Evolutionary conservation across 768 basidiomycete species (phyloP), one percentile per base, ranked within the genome.

Genomic region (Pholiota microspora): DNA sequence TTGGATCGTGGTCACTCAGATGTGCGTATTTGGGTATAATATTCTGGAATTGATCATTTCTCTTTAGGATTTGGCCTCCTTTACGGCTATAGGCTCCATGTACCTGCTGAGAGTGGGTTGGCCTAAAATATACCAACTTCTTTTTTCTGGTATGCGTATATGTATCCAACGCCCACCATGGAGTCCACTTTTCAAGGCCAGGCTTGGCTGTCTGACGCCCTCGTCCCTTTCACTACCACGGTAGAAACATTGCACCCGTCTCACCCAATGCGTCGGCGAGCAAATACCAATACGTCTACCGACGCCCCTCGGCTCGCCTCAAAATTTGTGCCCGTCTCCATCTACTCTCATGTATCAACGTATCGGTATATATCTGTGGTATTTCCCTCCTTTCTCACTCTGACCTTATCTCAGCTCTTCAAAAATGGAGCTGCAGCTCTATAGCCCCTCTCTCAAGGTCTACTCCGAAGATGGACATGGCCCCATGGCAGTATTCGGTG

Each of bases 391-490:
- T 35, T 24, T 21, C 44, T 36, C 45, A 16, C 53, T 46, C 48
- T 38, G 47, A 47, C 7, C 5, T 16, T 27, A 51, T 25, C 29
- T 24, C 57, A 84, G 83, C 21, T 81, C 82, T 21, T 63, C 76
- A 21, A 78, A 81, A 60, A 69, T 88, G 62, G 81, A 86, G 58
- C 73, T 89, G 50, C 80, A 81, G 53, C 69, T 89, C 24, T 77
- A 81, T 53, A 87, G 85, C 52, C 77, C 83, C 4, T 83, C 79
- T n/a, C 68, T 86, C 9, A 83, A 81, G 63, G 65, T 77, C n/a
- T 68, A 75, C 35, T 67, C 70, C 35, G 65, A 59, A 27, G 64
- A 65, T 32, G 56, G 55, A 50, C 63, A 64, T 31, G 71, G 73
- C 3, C 68, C 72, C 10, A 56, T 78, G 10, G 75, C 86, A 1